Conservation (phyloP, 352 stramenopile species). For the Saprolegnia parasitica region DNA sequence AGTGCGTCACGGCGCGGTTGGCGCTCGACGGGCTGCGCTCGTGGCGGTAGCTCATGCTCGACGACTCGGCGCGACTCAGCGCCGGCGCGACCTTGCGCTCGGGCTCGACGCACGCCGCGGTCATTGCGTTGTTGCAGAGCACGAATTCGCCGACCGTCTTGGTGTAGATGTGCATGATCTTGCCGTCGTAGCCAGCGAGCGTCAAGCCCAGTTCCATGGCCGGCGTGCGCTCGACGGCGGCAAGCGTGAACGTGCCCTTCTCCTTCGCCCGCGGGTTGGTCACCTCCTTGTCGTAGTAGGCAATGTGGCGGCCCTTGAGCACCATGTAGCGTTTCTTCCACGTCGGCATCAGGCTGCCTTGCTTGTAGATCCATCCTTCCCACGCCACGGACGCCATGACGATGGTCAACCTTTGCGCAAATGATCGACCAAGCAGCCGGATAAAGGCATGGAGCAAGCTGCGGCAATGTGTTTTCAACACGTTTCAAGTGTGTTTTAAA, state of each 20-base stretch:
- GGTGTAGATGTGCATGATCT: conserved; percentile 76
- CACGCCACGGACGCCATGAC: conserved; percentile 32
- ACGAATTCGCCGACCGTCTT: conserved; percentile 65
- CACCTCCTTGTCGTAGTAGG: conserved; percentile 79
- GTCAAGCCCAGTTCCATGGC: conserved; percentile 74
- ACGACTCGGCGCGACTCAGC: neutral
- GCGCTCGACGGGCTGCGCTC: neutral
- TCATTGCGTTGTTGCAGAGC: conserved; percentile 65
- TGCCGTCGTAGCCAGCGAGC: conserved; percentile 55
- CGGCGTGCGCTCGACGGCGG: conserved; percentile 51
- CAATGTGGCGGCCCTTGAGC: conserved; percentile 61
- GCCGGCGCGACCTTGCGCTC: neutral
- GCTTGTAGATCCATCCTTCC: conserved; percentile 79
- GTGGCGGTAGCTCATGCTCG: conserved; percentile 1
- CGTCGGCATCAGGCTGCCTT: conserved; percentile 69
- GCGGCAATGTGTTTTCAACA: neutral
- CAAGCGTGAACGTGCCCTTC: conserved; percentile 66
- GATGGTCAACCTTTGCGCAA: neutral
- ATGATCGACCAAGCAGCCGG: neutral
- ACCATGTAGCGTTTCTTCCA: conserved; percentile 87
- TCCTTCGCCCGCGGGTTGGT: conserved; percentile 52
- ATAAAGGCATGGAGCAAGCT: neutral
- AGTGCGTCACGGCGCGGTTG: conserved; percentile 35
- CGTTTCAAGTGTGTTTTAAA: too few relatives aligned
- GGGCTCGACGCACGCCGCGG: neutral